Conservation (phyloP, 148 eudicot genomes). For the Tetragonia tetragonoides region DNA sequence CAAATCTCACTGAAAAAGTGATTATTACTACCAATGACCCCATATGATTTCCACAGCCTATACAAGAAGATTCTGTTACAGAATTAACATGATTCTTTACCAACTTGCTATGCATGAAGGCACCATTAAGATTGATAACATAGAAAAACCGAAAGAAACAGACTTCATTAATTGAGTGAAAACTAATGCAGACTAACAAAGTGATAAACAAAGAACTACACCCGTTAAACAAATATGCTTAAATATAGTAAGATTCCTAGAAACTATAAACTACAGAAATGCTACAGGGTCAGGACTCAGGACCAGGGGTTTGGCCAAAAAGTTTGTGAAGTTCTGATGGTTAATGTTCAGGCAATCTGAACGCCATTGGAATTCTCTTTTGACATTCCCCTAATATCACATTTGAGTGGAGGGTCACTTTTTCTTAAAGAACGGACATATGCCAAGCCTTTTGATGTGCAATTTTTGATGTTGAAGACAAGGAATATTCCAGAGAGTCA, state of each 20-base stretch:
- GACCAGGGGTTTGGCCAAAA: not conserved
- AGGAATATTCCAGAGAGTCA: slow-evolving; percentile 39
- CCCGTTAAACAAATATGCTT: not conserved
- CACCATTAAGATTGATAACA: slow-evolving; percentile 17
- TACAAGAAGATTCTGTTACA: slow-evolving; percentile 19
- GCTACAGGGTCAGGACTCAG: slow-evolving; percentile 2
- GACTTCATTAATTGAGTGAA: not conserved
- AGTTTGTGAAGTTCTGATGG: not conserved
- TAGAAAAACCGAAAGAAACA: not conserved
- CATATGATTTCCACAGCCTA: slow-evolving; percentile 20
- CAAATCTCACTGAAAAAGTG: no score
- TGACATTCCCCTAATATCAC: slow-evolving; percentile 21
- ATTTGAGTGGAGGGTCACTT: slow-evolving; percentile 26
- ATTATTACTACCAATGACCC: not conserved
- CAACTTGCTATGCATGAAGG: slow-evolving; percentile 16
- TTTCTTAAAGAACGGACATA: slow-evolving; percentile 32
- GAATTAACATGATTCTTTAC: slow-evolving; percentile 12
- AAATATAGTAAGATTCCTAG: not conserved
- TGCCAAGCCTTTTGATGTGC: slow-evolving; percentile 25
- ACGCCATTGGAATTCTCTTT: slow-evolving; percentile 12
- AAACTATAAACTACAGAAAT: not conserved
- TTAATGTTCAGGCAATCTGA: slow-evolving; percentile 16
- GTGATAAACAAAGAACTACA: not conserved
- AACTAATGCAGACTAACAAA: not conserved
- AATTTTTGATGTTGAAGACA: slow-evolving; percentile 18